phyloP scores from a whole-genome alignment of 2,329 filamentous ascomycete genomes.

The Blumeria graminis region DNA sequence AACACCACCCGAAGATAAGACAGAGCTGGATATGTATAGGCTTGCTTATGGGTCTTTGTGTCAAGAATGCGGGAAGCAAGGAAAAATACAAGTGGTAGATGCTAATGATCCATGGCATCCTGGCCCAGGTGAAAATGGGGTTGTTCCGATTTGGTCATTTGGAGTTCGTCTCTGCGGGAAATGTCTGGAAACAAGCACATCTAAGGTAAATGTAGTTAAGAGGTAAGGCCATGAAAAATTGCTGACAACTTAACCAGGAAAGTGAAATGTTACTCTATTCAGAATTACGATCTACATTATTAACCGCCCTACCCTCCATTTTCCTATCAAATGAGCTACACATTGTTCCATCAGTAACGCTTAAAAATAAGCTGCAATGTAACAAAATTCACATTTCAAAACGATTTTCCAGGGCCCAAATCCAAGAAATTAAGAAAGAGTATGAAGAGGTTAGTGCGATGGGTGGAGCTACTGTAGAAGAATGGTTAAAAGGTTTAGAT shows the following conservation, averaged over 20 bases:
- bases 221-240: too few relatives aligned
- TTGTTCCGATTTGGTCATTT: slow-evolving; percentile 49
- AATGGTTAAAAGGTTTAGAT: slow-evolving; percentile 58
- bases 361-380: slow-evolving; percentile 27
- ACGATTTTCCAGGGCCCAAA: slow-evolving; percentile 36
- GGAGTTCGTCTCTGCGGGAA: slow-evolving; percentile 37
- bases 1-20: slow-evolving; percentile 35
- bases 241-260: too few relatives aligned
- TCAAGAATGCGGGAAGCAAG: slow-evolving; percentile 36
- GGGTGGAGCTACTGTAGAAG: slow-evolving; percentile 43
- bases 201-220: too few relatives aligned
- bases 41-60: slow-evolving; percentile 38
- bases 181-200: slow-evolving; percentile 25
- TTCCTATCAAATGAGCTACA: slow-evolving; percentile 37
- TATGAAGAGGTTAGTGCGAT: slow-evolving; percentile 39
- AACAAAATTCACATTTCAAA: slow-evolving; percentile 32
- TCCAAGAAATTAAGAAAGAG: slow-evolving; percentile 36
- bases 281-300: too few relatives aligned
- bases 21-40: slow-evolving; percentile 56
- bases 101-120: slow-evolving; percentile 25
- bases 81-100: slow-evolving; percentile 8
- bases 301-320: slow-evolving; percentile 13
- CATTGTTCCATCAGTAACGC: slow-evolving; percentile 29
- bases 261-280: too few relatives aligned
- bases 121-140: slow-evolving; percentile 35